Conservation (phyloP, 2,329 filamentous ascomycete genomes). For the Monosporascus ibericus region DNA sequence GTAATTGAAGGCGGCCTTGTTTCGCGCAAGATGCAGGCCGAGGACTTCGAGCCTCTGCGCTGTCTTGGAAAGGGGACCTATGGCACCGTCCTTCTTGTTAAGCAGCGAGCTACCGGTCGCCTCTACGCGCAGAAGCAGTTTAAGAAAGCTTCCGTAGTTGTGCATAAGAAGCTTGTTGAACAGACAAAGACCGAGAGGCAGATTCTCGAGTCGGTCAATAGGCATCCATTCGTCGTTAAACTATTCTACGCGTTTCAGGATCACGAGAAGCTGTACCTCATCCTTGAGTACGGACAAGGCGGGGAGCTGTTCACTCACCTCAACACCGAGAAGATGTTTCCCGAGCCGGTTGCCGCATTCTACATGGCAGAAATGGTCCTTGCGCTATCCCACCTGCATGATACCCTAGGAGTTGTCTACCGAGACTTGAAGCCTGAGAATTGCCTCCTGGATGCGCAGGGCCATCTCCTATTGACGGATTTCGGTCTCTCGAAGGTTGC, state of each 20-base stretch:
- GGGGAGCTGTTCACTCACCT: conserved; percentile 97
- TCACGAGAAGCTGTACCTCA: conserved; percentile 93
- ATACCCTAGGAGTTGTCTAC: conserved; percentile 89
- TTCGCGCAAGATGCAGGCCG: conserved; percentile 77
- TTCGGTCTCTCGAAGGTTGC: conserved; percentile 96
- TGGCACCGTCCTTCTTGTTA: conserved; percentile 89
- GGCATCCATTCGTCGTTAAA: conserved; percentile 96
- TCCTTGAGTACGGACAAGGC: conserved; percentile 94
- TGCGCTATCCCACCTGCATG: conserved; percentile 87
- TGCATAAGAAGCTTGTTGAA: conserved; percentile 93
- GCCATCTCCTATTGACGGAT: conserved; percentile 90
- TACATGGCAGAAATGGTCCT: conserved; percentile 99
- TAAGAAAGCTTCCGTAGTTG: conserved; percentile 89
- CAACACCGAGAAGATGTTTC: conserved; percentile 89
- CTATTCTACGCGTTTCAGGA: conserved; percentile 98
- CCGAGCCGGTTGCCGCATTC: conserved; percentile 82
- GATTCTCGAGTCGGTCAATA: conserved; percentile 91
- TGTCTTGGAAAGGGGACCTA: conserved; percentile 96
- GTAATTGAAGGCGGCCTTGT: conserved; percentile 48
- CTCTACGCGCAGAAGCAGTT: conserved; percentile 98
- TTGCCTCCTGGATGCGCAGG: conserved; percentile 84
- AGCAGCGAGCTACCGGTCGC: conserved; percentile 78
- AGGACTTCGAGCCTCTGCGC: conserved; percentile 83
- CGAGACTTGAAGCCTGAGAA: conserved; percentile 97
- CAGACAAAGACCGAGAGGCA: conserved; percentile 96